Percentiles rank a stretch among this genome's conserved stretches.
Evolutionary conservation across 169 alveolate species (phyloP).

Genomic region (Plasmodium relictum): DNA sequence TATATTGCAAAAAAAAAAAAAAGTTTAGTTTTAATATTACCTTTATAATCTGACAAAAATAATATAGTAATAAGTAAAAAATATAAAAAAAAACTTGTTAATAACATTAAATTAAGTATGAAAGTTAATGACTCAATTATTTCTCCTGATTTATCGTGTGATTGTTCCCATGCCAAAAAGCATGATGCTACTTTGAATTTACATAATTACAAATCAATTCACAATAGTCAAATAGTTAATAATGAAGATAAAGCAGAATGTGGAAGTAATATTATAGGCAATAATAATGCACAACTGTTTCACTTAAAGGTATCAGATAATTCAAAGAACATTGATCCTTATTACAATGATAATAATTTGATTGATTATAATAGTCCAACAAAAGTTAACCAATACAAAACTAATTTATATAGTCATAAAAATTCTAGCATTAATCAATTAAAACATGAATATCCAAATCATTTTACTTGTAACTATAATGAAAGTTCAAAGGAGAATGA

Average conservation of each 20-base stretch:
- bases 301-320: slow-evolving; percentile 13
- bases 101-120: slow-evolving; percentile 7
- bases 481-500: no score
- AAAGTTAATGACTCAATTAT: slow-evolving; percentile 10
- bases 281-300: slow-evolving; percentile 1
- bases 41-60: no score
- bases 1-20: no score
- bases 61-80: no score
- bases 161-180: neutral
- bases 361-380: no score
- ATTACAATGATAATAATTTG: slow-evolving; percentile 12
- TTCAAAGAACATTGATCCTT: neutral
- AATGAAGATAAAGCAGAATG: slow-evolving; percentile 1
- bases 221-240: neutral
- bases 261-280: slow-evolving; percentile 1
- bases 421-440: no score
- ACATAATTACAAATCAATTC: neutral
- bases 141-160: neutral
- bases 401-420: no score
- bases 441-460: no score
- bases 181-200: neutral
- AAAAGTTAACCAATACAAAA: no score
- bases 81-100: no score
- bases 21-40: no score
- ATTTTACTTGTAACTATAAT: no score